phyloP scores from a whole-genome alignment of 2,329 filamentous ascomycete species.

The Cladophialophora carrionii region DNA sequence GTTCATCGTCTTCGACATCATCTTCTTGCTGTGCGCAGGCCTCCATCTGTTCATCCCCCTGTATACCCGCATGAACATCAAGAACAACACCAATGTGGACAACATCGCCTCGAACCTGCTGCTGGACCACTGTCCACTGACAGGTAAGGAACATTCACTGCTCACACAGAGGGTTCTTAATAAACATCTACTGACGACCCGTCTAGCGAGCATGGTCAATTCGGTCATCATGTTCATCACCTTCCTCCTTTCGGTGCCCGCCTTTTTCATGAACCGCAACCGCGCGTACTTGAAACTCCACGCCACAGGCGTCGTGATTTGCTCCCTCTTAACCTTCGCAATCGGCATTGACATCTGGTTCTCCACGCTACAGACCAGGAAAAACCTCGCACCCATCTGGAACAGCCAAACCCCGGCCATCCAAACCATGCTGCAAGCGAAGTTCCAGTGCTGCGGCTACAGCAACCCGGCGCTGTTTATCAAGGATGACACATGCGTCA shows the following conservation, averaged over 20 bases:
- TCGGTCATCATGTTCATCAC: slow-evolving; percentile 71
- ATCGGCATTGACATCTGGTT: slow-evolving; percentile 73
- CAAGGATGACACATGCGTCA: slow-evolving; percentile 68
- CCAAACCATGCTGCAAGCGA: slow-evolving; percentile 70
- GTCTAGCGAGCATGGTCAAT: slow-evolving; percentile 70
- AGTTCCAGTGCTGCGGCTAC: slow-evolving; percentile 84
- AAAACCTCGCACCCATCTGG: slow-evolving; percentile 66
- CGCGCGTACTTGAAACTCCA: slow-evolving; percentile 72
- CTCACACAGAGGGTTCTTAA: neutral
- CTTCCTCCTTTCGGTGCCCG: slow-evolving; percentile 71
- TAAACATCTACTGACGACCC: neutral
- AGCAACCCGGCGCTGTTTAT: slow-evolving; percentile 73
- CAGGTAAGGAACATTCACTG: slow-evolving; percentile 50
- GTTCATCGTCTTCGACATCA: slow-evolving; percentile 56
- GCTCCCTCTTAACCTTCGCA: slow-evolving; percentile 65
- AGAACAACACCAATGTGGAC: slow-evolving; percentile 48
- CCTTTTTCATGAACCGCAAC: slow-evolving; percentile 67
- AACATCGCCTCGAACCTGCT: slow-evolving; percentile 58
- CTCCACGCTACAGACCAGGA: slow-evolving; percentile 69
- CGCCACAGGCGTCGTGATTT: slow-evolving; percentile 66
- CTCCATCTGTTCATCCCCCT: slow-evolving; percentile 59
- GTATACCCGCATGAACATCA: slow-evolving; percentile 51
- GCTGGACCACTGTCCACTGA: slow-evolving; percentile 57
- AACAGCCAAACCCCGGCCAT: slow-evolving; percentile 57
- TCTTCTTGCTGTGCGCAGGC: slow-evolving; percentile 58